Evolutionary conservation across 2,329 filamentous ascomycete genomes (phyloP).

Genomic region (Cercospora sesami): DNA sequence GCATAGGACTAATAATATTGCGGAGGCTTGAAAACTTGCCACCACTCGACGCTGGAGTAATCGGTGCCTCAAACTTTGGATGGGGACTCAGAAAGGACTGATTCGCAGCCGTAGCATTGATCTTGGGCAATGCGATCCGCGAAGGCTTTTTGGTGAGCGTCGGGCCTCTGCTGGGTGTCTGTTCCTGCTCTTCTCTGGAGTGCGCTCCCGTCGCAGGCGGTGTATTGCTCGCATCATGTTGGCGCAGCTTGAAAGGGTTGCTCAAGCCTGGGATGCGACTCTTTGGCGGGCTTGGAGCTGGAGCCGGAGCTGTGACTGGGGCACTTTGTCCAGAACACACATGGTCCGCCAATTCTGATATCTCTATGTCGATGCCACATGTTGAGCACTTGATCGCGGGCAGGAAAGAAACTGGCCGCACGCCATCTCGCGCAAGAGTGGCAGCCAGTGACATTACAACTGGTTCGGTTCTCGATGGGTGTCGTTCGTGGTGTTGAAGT

Average conservation of each 20-base stretch:
- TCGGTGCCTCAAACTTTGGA: slow-evolving; percentile 57
- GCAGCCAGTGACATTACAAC: slow-evolving; percentile 35
- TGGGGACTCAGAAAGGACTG: slow-evolving; percentile 33
- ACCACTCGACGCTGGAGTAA: slow-evolving; percentile 39
- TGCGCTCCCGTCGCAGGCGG: slow-evolving; percentile 7
- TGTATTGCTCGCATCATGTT: slow-evolving; percentile 22
- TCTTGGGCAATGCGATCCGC: slow-evolving; percentile 31
- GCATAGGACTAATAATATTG: slow-evolving; percentile 36
- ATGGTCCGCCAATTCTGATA: slow-evolving; percentile 83
- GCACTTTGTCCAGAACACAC: slow-evolving; percentile 53
- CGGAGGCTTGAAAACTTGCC: slow-evolving; percentile 31
- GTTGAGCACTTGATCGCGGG: slow-evolving; percentile 85
- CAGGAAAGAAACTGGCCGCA: slow-evolving; percentile 68
- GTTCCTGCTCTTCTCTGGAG: slow-evolving; percentile 11
- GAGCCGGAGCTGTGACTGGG: background rate
- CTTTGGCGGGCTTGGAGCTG: slow-evolving; percentile 17
- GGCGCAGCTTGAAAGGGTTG: slow-evolving; percentile 33
- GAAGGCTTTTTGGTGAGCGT: slow-evolving; percentile 22
- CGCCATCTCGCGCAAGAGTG: slow-evolving; percentile 35
- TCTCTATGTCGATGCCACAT: slow-evolving; percentile 75
- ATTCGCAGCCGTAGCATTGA: slow-evolving; percentile 38
- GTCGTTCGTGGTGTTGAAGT: background rate
- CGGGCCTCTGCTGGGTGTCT: slow-evolving; percentile 18
- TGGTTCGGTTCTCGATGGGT: background rate
- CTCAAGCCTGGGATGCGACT: slow-evolving; percentile 27